Base-by-base conservation (phyloP, 306 rosid species). In the Dryas alaskensis region DNA sequence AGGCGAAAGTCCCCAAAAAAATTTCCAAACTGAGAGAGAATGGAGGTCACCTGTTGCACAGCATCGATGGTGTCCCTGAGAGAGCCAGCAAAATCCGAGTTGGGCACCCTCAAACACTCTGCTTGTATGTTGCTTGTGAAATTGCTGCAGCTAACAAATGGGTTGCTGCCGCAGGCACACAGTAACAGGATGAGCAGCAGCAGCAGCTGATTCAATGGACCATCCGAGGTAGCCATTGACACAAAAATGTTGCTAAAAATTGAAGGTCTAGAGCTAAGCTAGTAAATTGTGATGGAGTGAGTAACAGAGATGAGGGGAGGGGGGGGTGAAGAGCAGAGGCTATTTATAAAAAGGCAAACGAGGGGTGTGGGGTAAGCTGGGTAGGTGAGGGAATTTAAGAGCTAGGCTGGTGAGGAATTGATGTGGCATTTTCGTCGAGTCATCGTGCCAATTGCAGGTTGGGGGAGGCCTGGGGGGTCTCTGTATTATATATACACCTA, bases 301-400 rank as follows among this genome's bases (percentile, higher is more conserved):
- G 40, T 27, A 54, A 31, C 50, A 43, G 60, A 46, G 25, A 64
- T 16, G 45, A 72, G 72, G 51, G 13, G 55, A 46, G 12, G n/a
- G 46, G 13, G 55, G 50, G 12, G 72, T 10, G 9, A 69, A 51
- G 42, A 22, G 58, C 45, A 48, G 57, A 48, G 57, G 8, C 31
- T 87, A 60, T 86, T 83, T 22, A 22, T 22, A 22, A 22, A 80
- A 79, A 78, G 70, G 84, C 61, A 49, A 39, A 7, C 27, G 17
- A 19, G 53, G 65, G 16, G 53, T 3, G 19, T 14, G 19, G 40
- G 70, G 87, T 76, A 71, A 31, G 82, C 0, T 67, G 59, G 89
- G 86, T 76, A 81, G 98, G 87, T 92, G 68, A 74, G 89, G 75
- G 86, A 84, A 83, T 88, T 90, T 77, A 87, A 82, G 87, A 71